Percentiles rank a stretch among this genome's conserved stretches.
Conservation (phyloP, 345 rosid genomes). For the Citrus maxima region DNA sequence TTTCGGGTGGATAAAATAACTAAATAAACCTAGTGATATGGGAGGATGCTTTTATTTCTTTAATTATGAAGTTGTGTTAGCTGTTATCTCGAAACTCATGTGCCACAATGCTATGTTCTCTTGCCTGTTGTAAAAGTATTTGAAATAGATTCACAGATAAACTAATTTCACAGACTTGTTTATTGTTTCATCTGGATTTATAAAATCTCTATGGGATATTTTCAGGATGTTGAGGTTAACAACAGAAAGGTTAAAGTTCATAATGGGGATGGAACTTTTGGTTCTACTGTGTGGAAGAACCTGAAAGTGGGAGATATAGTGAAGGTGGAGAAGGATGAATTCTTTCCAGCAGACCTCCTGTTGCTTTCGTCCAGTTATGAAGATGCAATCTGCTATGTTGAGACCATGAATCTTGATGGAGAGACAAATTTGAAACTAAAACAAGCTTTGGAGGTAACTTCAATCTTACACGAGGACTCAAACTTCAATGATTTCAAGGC, state of each 20-base stretch:
- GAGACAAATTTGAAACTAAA: slow-evolving; percentile 87
- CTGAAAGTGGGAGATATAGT: slow-evolving; percentile 80
- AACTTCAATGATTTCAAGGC: slow-evolving; percentile 60
- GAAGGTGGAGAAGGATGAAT: slow-evolving; percentile 77
- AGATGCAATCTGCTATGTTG: slow-evolving; percentile 83
- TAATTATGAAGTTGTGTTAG: background rate
- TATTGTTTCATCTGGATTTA: background rate
- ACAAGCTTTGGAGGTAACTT: slow-evolving; percentile 75
- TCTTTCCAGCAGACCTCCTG: slow-evolving; percentile 82
- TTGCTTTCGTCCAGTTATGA: slow-evolving; percentile 81
- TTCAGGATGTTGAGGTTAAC: slow-evolving; percentile 79
- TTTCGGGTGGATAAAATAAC: background rate
- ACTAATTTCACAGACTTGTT: background rate
- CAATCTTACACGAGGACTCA: slow-evolving; percentile 57
- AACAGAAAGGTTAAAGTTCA: slow-evolving; percentile 73
- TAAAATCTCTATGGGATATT: background rate
- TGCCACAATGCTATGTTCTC: background rate
- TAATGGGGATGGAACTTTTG: slow-evolving; percentile 49
- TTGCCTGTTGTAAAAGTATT: background rate
- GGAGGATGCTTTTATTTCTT: background rate
- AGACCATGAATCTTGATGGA: slow-evolving; percentile 96
- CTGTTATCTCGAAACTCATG: background rate
- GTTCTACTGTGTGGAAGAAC: slow-evolving; percentile 59
- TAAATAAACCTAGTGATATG: background rate
- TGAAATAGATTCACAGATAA: background rate